These are phyloP conservation scores for Cubamyces sp. DNA, from an alignment of 768 basidiomycete species.

Conservation along the genomic window DNA sequence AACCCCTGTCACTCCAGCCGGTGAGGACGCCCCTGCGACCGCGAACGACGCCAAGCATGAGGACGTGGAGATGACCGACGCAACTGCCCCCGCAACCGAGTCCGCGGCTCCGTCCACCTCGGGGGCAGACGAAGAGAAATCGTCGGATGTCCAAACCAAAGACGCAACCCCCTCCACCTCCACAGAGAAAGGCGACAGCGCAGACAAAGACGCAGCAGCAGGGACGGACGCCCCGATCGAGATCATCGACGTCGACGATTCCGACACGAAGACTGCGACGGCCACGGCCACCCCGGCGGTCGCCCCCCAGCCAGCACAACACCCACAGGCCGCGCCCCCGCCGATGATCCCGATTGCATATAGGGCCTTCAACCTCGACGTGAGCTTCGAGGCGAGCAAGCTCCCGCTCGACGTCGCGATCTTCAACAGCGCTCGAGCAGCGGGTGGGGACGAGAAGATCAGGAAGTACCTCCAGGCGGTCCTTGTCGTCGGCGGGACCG, in stretches of 20 bases:
- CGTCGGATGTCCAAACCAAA: constrained; percentile 4
- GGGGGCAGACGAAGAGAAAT: constrained; percentile 4
- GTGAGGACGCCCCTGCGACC: constrained; percentile 9
- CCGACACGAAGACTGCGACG: constrained; percentile 27
- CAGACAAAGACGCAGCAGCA: constrained; percentile 26
- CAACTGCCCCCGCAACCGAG: constrained; percentile 14
- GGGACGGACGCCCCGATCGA: constrained; percentile 44
- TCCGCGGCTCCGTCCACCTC: neutral
- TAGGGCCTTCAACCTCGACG: constrained; percentile 66
- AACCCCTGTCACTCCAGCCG: constrained; percentile 19
- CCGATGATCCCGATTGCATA: constrained; percentile 36
- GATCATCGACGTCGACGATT: constrained; percentile 46
- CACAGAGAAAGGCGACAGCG: neutral
- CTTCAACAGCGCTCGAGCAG: constrained; percentile 88
- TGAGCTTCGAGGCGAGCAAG: constrained; percentile 85
- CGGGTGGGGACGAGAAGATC: constrained; percentile 86
- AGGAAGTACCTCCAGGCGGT: constrained; percentile 88
- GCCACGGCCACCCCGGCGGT: constrained; percentile 30
- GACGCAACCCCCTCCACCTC: constrained; percentile 19
- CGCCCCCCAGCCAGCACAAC: constrained; percentile 16
- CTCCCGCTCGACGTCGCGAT: constrained; percentile 92
- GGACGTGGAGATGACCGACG: constrained; percentile 27
- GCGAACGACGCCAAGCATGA: constrained; percentile 14
- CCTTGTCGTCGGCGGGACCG: constrained; percentile 84
- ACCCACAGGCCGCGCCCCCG: constrained; percentile 14